Conservation (phyloP, 2,329 filamentous ascomycete genomes). For the Aspergillus novoparasiticus region DNA sequence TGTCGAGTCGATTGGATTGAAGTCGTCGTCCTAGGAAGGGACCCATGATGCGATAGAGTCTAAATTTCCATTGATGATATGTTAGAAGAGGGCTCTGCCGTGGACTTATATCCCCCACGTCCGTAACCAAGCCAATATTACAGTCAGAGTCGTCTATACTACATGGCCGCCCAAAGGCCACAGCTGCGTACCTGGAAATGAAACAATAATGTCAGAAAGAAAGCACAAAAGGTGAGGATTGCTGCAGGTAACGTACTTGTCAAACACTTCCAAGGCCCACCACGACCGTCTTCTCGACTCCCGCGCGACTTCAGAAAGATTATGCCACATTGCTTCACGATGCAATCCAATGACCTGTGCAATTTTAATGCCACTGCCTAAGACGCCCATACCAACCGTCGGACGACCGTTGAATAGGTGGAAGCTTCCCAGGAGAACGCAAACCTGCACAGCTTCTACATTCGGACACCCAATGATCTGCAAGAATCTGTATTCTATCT, state of each 20-base stretch:
- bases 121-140: constrained; percentile 1
- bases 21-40: constrained; percentile 5
- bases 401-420: constrained; percentile 16
- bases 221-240: neutral
- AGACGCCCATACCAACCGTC: constrained; percentile 8
- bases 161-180: constrained; percentile 13
- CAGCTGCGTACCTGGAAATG: constrained; percentile 9
- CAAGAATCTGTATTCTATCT: constrained; percentile 10
- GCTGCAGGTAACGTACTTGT: constrained; percentile 6
- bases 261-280: constrained; percentile 11
- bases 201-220: neutral
- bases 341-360: constrained; percentile 13
- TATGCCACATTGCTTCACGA: constrained; percentile 4
- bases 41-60: constrained; percentile 2
- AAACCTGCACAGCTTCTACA: constrained; percentile 14
- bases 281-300: constrained; percentile 9
- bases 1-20: constrained; percentile 6
- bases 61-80: constrained; percentile 7
- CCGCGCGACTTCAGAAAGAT: neutral
- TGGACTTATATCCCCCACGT: constrained; percentile 1
- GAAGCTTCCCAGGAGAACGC: constrained; percentile 13
- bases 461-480: constrained; percentile 4
- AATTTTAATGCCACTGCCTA: constrained; percentile 14
- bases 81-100: neutral
- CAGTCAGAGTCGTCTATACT: constrained; percentile 10